Conservation (phyloP, 1,284 basidiomycete genomes). For the Rugosomyces carneus region DNA sequence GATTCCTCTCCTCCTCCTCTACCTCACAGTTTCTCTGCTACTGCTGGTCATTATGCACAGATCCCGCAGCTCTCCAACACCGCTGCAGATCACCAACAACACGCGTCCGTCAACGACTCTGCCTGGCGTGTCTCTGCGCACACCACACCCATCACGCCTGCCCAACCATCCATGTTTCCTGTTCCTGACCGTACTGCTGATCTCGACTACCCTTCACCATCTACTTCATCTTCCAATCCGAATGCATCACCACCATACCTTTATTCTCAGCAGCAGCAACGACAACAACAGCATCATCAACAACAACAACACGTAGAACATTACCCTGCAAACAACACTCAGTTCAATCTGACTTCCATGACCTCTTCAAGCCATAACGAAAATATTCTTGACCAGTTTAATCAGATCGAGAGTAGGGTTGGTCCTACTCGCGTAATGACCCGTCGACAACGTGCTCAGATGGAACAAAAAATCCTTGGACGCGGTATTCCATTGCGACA, state of each 20-base stretch:
- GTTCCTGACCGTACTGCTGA: slow-evolving; percentile 17
- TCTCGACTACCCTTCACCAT: slow-evolving; percentile 32
- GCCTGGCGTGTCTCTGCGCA: slow-evolving; percentile 17
- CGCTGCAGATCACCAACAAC: slow-evolving; percentile 17
- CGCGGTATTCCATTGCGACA: slow-evolving; percentile 21
- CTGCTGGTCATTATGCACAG: slow-evolving; percentile 11
- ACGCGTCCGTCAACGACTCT: slow-evolving; percentile 18
- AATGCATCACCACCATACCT: slow-evolving; percentile 19
- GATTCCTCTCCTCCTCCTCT: slow-evolving; percentile 1
- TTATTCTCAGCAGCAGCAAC: too few species aligned
- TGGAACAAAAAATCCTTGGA: slow-evolving; percentile 28
- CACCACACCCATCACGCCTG: slow-evolving; percentile 15
- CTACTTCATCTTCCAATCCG: slow-evolving; percentile 28
- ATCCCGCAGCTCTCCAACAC: slow-evolving; percentile 7
- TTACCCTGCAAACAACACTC: slow-evolving; percentile 8
- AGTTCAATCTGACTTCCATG: slow-evolving; percentile 10
- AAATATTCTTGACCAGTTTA: slow-evolving; percentile 17
- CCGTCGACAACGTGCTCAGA: slow-evolving; percentile 39
- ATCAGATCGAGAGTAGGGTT: slow-evolving; percentile 46
- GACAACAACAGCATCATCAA: too few species aligned
- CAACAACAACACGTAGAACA: slow-evolving; percentile 8
- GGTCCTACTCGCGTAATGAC: slow-evolving; percentile 48
- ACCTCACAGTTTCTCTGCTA: slow-evolving; percentile 11
- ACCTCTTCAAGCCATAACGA: slow-evolving; percentile 8
- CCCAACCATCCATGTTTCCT: slow-evolving; percentile 17